Base-by-base conservation (phyloP, 495 filamentous ascomycete genomes). In the Aspergillus saccharolyticus region DNA sequence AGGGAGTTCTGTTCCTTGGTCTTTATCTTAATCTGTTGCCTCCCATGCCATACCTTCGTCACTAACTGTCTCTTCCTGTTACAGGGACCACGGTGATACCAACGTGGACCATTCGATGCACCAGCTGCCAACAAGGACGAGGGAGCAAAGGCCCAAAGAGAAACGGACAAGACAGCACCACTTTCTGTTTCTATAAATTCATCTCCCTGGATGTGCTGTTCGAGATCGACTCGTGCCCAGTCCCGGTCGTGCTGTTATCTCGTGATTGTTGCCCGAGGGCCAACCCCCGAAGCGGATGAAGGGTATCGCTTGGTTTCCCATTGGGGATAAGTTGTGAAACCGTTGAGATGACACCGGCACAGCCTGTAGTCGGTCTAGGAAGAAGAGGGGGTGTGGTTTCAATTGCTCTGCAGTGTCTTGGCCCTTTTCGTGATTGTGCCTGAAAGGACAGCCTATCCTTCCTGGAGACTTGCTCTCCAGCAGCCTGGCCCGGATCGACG, bases 301-400 rank as follows among this genome's bases (percentile, higher is more conserved):
- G n/a, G 43, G 59, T 30, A 28, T 63, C 57, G 57, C 59, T n/a
- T 61, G 54, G 57, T 64, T 60, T 3, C 44, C 44, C 44, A 30
- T 43, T 42, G 55, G 28, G 53, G 49, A 56, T 17, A 16, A 54
- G 54, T 53, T 65, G 66, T 68, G 61, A 64, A 54, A 68, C 66
- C 66, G 52, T 60, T 30, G 42, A 53, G 58, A 60, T 57, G 55
- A 52, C 54, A 59, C 56, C 52, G 55, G 56, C 58, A 54, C 62
- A 63, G 58, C 62, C 55, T 43, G 46, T 48, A 53, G 58, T 61
- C 58, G 48, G 60, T 65, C 54, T 65, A 44, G 54, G 47, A 54
- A 55, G 45, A 39, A 15, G 33, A 10, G 42, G n/a, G 45, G n/a
- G 24, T 19, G 51, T 42, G 33, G 33, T 45, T 42, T 44, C 44